Base-by-base conservation (phyloP, 768 basidiomycete species). In the Leccinum truebloodii region DNA sequence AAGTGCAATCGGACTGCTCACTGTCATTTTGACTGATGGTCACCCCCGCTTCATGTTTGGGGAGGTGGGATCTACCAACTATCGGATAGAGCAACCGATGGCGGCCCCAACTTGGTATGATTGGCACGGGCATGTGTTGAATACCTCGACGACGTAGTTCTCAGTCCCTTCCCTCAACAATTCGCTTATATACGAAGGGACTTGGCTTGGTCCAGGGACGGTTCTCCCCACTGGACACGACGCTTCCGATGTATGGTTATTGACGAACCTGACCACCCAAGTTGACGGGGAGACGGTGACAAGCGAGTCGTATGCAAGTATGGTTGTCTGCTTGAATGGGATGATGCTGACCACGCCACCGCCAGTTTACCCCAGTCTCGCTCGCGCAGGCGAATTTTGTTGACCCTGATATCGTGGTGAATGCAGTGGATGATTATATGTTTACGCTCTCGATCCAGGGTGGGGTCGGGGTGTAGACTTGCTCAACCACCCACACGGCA, bases 401-500 rank as follows among this genome's bases (percentile, higher is more conserved):
- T 10, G 32, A 32, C 9, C 32, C 32, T 32, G 32, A 32, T 9
- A 32, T 32, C 10, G 32, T 32, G 32, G 32, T 10, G 32, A 10
- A 32, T 9, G 57, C 67, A 10, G 60, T 65, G 0, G 54, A 67
- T 6, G 67, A 80, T 60, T 65, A 80, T 55, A 80, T 77, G 0
- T 85, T 86, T 66, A 80, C 78, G 2, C 67, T 86, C 5, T 83
- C 82, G 4, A 84, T 83, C 2, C 69, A 71, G 50, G 80, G 81
- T 13, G 85, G 84, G 0, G 84, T 86, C 5, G 83, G 80, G 1
- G 73, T 79, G 1, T 86, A 82, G 80, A 80, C 84, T 6, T 86
- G 84, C 73, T 86, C 1, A 84, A 86, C 57, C 84, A 86, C 68
- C 84, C 84, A 0, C 71, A 75, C 0, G 82, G 82, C 18, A 85